Percentiles rank a stretch among this genome's conserved stretches.
phyloP scores from a whole-genome alignment of 805 yeast species.

The Lipomyces orientalis region DNA sequence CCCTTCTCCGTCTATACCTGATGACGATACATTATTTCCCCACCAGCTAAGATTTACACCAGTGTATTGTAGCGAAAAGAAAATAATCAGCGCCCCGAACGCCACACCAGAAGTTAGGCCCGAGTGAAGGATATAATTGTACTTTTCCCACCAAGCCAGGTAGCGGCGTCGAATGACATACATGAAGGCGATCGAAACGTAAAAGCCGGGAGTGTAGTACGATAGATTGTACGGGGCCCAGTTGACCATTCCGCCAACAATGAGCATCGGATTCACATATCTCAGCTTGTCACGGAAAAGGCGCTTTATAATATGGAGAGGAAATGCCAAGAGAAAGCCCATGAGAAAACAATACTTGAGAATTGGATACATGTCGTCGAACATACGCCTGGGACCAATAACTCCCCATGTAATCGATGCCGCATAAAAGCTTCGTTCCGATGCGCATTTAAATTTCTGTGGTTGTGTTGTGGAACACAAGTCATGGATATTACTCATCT shows the following conservation, averaged over 20 bases:
- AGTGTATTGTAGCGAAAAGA: slow-evolving; percentile 55
- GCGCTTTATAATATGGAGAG: slow-evolving; percentile 39
- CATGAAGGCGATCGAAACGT: slow-evolving; percentile 53
- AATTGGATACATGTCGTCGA: slow-evolving; percentile 41
- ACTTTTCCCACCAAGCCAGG: slow-evolving; percentile 76
- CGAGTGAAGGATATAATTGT: slow-evolving; percentile 68
- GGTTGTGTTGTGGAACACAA: slow-evolving; percentile 53
- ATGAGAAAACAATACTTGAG: slow-evolving; percentile 29
- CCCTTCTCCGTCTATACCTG: slow-evolving; percentile 18
- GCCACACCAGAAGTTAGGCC: slow-evolving; percentile 74
- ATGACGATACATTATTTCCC: slow-evolving; percentile 55
- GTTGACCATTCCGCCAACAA: slow-evolving; percentile 33
- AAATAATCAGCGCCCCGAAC: slow-evolving; percentile 61
- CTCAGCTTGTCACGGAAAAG: slow-evolving; percentile 11
- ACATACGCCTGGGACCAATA: slow-evolving; percentile 66
- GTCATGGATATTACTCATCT: slow-evolving; percentile 47
- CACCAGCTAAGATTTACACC: slow-evolving; percentile 59
- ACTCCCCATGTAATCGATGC: slow-evolving; percentile 69
- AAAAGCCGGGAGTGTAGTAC: slow-evolving; percentile 13
- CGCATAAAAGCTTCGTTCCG: slow-evolving; percentile 54
- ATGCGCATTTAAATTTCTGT: slow-evolving; percentile 56
- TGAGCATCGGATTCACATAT: slow-evolving; percentile 28
- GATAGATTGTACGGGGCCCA: slow-evolving; percentile 24
- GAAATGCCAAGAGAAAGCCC: slow-evolving; percentile 26
- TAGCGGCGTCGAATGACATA: slow-evolving; percentile 60